A percentile compares a stretch with the other conserved stretches of the same genome.
Conservation (phyloP, 1,284 basidiomycete species). For the Neonothopanus nambi region DNA sequence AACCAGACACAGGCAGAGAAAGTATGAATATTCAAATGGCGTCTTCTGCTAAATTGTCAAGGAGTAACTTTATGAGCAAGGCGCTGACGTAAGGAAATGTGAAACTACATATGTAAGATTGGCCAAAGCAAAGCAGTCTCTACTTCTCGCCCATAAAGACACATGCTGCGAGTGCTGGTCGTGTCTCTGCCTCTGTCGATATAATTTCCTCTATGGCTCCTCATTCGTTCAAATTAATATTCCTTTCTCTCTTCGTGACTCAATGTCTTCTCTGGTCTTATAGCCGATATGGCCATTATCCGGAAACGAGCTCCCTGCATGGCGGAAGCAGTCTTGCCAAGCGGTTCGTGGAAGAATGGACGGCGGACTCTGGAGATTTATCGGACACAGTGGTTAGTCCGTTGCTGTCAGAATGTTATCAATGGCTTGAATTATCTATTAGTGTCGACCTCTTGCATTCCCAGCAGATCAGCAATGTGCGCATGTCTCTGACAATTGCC, state of each 20-base stretch:
- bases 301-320: slow-evolving; percentile 17
- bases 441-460: slow-evolving; percentile 65
- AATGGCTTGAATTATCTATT: slow-evolving; percentile 11
- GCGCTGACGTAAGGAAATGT: neutral
- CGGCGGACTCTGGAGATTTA: slow-evolving; percentile 25
- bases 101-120: neutral
- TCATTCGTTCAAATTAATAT: slow-evolving; percentile 45
- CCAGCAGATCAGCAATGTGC: slow-evolving; percentile 60
- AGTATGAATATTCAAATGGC: too few relatives aligned
- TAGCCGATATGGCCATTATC: slow-evolving; percentile 50
- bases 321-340: slow-evolving; percentile 37
- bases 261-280: slow-evolving; percentile 68
- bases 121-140: neutral
- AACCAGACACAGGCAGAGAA: neutral
- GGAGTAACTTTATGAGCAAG: too few relatives aligned
- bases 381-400: slow-evolving; percentile 30
- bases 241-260: slow-evolving; percentile 49
- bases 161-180: neutral
- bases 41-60: too few relatives aligned
- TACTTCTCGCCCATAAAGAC: neutral
- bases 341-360: slow-evolving; percentile 38
- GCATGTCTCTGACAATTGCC: slow-evolving; percentile 58
- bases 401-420: neutral
- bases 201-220: slow-evolving; percentile 12
- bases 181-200: neutral